phyloP scores from a whole-genome alignment of 2,329 filamentous ascomycete species.

The Fusarium bulbicola region DNA sequence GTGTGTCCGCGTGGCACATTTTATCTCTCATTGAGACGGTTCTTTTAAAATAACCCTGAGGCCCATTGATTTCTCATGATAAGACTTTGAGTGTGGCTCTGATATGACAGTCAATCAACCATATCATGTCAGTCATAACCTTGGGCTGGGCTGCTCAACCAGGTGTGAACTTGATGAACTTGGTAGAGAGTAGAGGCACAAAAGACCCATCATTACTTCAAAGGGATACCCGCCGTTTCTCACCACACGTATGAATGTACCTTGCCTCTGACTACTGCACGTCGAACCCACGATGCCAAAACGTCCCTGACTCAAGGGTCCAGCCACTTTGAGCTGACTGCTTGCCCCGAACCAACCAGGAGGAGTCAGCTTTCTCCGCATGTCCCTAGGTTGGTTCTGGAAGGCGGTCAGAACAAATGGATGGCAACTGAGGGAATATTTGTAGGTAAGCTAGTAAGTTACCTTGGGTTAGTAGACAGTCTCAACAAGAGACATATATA shows the following conservation, averaged over 20 bases:
- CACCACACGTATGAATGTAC: conserved; percentile 14
- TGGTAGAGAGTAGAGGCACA: neutral
- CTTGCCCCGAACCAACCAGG: conserved; percentile 23
- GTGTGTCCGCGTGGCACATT: conserved; percentile 35
- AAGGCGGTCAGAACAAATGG: conserved; percentile 35
- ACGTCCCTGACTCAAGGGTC: conserved; percentile 39
- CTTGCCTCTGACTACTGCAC: conserved; percentile 28
- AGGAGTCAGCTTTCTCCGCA: conserved; percentile 26
- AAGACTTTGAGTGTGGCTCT: neutral
- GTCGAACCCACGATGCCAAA: conserved; percentile 19
- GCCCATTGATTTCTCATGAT: neutral
- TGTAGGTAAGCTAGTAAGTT: neutral
- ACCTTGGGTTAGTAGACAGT: neutral
- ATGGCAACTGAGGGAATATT: conserved; percentile 25
- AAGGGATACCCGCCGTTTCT: conserved; percentile 37
- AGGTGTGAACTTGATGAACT: neutral
- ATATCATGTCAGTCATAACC: neutral
- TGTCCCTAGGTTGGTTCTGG: conserved; percentile 23
- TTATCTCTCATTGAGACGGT: conserved; percentile 4
- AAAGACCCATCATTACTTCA: conserved; percentile 23
- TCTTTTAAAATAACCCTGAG: neutral
- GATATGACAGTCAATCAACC: neutral
- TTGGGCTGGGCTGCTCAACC: neutral
- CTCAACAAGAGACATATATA: neutral
- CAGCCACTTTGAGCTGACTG: conserved; percentile 13